These are phyloP conservation scores for Lentinus tigrinus DNA, from an alignment of 768 basidiomycete genomes.

Conservation along the genomic window DNA sequence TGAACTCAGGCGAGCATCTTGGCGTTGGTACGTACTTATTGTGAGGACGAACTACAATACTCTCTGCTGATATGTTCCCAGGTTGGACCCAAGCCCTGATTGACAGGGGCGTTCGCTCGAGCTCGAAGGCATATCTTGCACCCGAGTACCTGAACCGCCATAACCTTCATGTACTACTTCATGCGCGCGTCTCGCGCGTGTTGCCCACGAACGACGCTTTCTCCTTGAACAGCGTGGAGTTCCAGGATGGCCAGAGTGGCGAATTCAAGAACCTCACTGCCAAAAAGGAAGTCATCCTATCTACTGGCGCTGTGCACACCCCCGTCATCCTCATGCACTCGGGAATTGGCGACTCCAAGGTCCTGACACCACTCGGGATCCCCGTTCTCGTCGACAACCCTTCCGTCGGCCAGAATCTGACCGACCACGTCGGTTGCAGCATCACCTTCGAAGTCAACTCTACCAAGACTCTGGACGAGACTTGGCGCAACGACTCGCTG, in stretches of 20 bases:
- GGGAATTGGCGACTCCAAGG: conserved; percentile 24
- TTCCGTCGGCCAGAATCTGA: conserved; percentile 27
- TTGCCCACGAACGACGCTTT: not conserved
- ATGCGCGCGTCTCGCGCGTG: conserved; percentile 1
- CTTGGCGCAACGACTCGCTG: conserved; percentile 4
- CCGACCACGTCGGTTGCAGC: conserved; percentile 21
- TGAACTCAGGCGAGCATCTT: conserved; percentile 40
- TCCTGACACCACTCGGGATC: conserved; percentile 21
- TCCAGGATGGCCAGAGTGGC: not conserved
- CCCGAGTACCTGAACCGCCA: not conserved
- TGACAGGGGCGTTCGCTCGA: not conserved
- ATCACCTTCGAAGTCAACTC: conserved; percentile 17
- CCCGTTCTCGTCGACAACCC: conserved; percentile 20
- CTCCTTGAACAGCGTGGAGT: not conserved
- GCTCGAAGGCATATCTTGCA: conserved; percentile 6
- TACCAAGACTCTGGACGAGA: conserved; percentile 5
- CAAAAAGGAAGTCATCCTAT: conserved; percentile 25
- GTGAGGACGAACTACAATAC: not conserved
- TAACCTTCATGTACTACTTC: conserved; percentile 8
- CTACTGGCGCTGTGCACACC: conserved; percentile 21
- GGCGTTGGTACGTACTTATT: conserved; percentile 35
- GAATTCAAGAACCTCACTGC: conserved; percentile 5
- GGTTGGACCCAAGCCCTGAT: conserved; percentile 6
- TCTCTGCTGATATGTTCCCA: not conserved
- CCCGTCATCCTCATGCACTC: conserved; percentile 25